These are phyloP conservation scores for Kodamaea fungicola DNA, from an alignment of 1,139 yeast species.

Conservation along the genomic window DNA sequence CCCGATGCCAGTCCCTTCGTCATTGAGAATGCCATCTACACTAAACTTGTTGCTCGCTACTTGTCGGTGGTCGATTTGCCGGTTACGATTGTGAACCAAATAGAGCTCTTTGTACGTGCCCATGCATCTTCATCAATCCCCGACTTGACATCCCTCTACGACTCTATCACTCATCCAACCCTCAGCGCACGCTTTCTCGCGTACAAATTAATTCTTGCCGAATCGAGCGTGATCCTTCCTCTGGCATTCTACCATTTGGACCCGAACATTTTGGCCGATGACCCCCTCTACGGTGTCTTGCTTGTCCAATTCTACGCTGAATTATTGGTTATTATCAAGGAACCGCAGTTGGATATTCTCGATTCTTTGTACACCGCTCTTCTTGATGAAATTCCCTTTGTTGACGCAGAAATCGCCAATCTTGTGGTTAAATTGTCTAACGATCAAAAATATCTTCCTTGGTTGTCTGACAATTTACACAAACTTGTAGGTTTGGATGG, in stretches of 20 bases:
- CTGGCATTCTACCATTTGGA: conserved; percentile 13
- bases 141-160: background rate
- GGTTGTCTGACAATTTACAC: conserved; percentile 2
- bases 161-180: conserved; percentile 9
- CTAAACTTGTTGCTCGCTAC: conserved; percentile 9
- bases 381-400: background rate
- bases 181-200: conserved; percentile 25
- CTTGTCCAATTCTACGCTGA: conserved; percentile 25
- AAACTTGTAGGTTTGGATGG: conserved; percentile 17
- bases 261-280: conserved; percentile 12
- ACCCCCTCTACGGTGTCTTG: conserved; percentile 25
- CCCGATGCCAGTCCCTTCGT: conserved; percentile 16
- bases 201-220: conserved; percentile 14
- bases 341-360: background rate
- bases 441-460: conserved; percentile 7
- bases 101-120: conserved; percentile 16
- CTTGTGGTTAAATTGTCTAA: conserved; percentile 17
- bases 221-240: conserved; percentile 6
- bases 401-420: conserved; percentile 16
- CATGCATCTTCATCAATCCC: conserved; percentile 5
- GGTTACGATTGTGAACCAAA: conserved; percentile 16
- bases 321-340: conserved; percentile 3
- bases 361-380: background rate
- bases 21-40: conserved; percentile 9
- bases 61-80: conserved; percentile 9